These are phyloP conservation scores for Neopestalotiopsis rosae DNA, from an alignment of 2,329 filamentous ascomycete genomes.

Conservation along the genomic window DNA sequence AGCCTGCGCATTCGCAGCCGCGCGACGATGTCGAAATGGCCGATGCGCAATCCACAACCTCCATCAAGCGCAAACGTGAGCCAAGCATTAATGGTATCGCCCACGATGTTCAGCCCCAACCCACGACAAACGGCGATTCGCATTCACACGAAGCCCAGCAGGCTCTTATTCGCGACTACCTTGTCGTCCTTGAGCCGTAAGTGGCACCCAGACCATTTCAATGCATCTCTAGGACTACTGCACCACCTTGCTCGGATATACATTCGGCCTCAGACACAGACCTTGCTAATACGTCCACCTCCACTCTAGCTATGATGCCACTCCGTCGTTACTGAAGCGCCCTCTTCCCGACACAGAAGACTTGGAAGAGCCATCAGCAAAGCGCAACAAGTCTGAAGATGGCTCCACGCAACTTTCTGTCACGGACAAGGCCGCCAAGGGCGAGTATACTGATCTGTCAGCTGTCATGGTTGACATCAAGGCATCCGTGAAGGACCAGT, in stretches of 20 bases:
- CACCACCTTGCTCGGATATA: background rate
- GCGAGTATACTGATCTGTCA: conserved; percentile 65
- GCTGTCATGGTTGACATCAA: conserved; percentile 67
- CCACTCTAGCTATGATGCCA: conserved; percentile 56
- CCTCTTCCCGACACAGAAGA: conserved; percentile 50
- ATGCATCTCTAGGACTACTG: conserved; percentile 5
- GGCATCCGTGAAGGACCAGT: conserved; percentile 50
- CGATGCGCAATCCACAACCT: conserved; percentile 8
- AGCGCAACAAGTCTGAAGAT: conserved; percentile 64
- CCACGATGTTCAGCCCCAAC: conserved; percentile 22
- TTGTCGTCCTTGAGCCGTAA: conserved; percentile 36
- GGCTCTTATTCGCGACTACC: conserved; percentile 32
- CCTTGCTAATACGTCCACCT: conserved; percentile 8
- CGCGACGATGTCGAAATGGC: conserved; percentile 25
- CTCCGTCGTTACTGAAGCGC: conserved; percentile 60
- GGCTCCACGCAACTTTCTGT: conserved; percentile 48
- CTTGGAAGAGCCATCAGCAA: conserved; percentile 59
- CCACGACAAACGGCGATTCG: conserved; percentile 28
- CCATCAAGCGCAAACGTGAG: conserved; percentile 40
- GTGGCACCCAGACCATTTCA: conserved; percentile 7
- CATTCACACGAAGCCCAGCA: conserved; percentile 16
- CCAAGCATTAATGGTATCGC: conserved; percentile 27
- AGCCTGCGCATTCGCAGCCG: conserved; percentile 21
- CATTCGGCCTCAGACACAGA: background rate
- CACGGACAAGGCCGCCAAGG: conserved; percentile 57